Conservation (phyloP, 1,284 basidiomycete genomes). For the Cutaneotrichosporon cutaneum region DNA sequence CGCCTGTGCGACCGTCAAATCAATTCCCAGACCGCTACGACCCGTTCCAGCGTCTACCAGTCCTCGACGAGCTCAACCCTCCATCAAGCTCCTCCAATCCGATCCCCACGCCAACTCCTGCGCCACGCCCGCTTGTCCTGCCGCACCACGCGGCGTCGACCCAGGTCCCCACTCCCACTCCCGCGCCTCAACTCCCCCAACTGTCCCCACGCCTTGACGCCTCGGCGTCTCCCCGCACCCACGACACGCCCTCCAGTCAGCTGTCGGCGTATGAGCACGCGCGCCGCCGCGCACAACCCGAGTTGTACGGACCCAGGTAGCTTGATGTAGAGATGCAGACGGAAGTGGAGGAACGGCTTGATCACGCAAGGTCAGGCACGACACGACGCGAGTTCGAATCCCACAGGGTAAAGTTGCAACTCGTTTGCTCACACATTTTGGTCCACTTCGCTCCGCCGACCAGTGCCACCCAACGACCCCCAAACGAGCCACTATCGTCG, state of each 20-base stretch:
- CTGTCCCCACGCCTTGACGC: neutral
- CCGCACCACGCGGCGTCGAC: neutral
- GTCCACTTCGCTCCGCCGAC: too few relatives aligned
- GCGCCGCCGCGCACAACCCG: neutral
- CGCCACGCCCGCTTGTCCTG: neutral
- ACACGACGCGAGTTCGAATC: too few relatives aligned
- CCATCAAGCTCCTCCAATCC: too few relatives aligned
- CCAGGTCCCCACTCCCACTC: neutral
- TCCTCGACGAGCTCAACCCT: neutral
- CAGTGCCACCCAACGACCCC: too few relatives aligned
- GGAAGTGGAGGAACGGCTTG: neutral
- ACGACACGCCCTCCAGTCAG: slow-evolving; percentile 1
- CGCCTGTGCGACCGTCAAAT: too few relatives aligned
- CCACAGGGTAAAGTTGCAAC: too few relatives aligned
- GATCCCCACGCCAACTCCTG: neutral
- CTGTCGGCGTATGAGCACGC: slow-evolving; percentile 4
- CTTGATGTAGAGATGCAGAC: neutral
- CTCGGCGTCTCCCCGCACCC: neutral
- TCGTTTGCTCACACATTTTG: too few relatives aligned
- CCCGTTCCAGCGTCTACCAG: neutral
- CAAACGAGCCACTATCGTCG: neutral
- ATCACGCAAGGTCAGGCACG: too few relatives aligned
- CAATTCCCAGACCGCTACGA: too few relatives aligned
- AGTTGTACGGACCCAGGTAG: neutral
- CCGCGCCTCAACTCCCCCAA: neutral